Conservation (phyloP, 495 filamentous ascomycete genomes). For the Tuber brumale region DNA sequence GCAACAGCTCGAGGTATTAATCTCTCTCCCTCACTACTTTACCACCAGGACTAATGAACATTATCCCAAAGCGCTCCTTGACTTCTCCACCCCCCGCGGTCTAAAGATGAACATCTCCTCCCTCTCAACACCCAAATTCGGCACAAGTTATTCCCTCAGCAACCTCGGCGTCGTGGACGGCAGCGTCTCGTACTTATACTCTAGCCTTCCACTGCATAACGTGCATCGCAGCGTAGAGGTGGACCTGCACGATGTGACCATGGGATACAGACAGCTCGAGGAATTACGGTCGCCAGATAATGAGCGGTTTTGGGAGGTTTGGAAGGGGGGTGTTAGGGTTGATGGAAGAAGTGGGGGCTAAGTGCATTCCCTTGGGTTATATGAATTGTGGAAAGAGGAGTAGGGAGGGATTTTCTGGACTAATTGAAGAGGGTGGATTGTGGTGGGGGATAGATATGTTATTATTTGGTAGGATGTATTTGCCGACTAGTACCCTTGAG, state of each 20-base stretch:
- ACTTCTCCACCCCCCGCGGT: slow-evolving; percentile 59
- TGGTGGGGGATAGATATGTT: slow-evolving; percentile 52
- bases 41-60: slow-evolving; percentile 8
- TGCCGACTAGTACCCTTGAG: slow-evolving; percentile 76
- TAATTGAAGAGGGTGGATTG: slow-evolving; percentile 24
- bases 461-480: slow-evolving; percentile 82
- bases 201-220: slow-evolving; percentile 38
- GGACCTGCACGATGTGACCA: slow-evolving; percentile 58
- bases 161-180: slow-evolving; percentile 38
- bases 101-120: slow-evolving; percentile 81
- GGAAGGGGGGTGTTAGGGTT: slow-evolving; percentile 33
- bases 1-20: slow-evolving; percentile 70
- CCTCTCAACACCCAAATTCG: slow-evolving; percentile 68
- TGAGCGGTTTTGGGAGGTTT: slow-evolving; percentile 36
- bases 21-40: background rate
- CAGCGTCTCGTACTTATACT: slow-evolving; percentile 38
- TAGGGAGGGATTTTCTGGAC: background rate
- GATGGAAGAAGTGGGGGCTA: slow-evolving; percentile 37
- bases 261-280: slow-evolving; percentile 62
- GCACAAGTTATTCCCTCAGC: slow-evolving; percentile 37
- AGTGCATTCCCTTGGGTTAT: slow-evolving; percentile 33
- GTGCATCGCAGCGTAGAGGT: slow-evolving; percentile 53
- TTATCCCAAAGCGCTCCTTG: slow-evolving; percentile 49
- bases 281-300: slow-evolving; percentile 50
- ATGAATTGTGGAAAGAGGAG: background rate